Conservation (phyloP, 768 basidiomycete genomes). For the Rossbeevera mucosa region DNA sequence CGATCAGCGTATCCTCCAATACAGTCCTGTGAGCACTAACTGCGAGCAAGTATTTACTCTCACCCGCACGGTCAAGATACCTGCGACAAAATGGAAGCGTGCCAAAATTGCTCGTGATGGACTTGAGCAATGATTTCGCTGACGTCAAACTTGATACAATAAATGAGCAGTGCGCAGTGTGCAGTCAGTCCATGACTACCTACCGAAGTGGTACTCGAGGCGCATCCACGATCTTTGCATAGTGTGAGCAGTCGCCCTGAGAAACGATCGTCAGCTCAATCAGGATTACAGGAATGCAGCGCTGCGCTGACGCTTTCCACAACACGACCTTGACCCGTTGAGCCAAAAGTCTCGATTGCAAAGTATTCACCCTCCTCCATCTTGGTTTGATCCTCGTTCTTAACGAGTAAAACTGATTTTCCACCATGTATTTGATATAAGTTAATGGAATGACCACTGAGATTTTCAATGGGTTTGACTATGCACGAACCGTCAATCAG, state of each 20-base stretch:
- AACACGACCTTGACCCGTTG: conserved; percentile 88
- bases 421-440: conserved; percentile 91
- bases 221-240: conserved; percentile 68
- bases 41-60: conserved; percentile 89
- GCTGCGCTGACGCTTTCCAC: conserved; percentile 62
- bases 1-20: neutral
- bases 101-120: conserved; percentile 90
- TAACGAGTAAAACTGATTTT: conserved; percentile 88
- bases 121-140: conserved; percentile 79
- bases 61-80: conserved; percentile 89
- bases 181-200: conserved; percentile 17
- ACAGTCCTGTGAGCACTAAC: conserved; percentile 39
- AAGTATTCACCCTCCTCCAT: conserved; percentile 99
- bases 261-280: neutral
- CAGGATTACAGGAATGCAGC: conserved; percentile 10
- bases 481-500: conserved; percentile 2
- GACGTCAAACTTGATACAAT: conserved; percentile 61
- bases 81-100: conserved; percentile 93
- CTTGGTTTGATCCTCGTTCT: conserved; percentile 84
- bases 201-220: conserved; percentile 74
- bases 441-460: conserved; percentile 92
- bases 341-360: conserved; percentile 98
- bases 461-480: conserved; percentile 93
- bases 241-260: conserved; percentile 92
- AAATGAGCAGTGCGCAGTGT: neutral